Conservation (phyloP, 345 rosid genomes). For the Ceriops zippeliana region DNA sequence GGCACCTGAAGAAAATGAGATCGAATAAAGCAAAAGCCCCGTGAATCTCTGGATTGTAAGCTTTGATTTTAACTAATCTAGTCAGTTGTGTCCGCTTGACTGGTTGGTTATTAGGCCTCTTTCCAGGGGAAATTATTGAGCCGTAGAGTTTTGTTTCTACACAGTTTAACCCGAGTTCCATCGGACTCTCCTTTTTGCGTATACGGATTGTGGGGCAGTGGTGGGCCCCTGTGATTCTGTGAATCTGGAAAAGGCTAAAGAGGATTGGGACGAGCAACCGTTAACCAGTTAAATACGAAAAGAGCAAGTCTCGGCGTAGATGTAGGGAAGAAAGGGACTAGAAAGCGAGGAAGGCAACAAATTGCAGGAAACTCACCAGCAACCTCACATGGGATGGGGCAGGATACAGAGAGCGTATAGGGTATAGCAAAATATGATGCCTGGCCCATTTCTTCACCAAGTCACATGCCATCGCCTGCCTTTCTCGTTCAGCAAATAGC, state of each 20-base stretch:
- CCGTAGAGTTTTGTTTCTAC: too few relatives aligned
- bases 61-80: too few relatives aligned
- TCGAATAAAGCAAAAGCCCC: background rate
- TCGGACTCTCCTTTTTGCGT: too few relatives aligned
- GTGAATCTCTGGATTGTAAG: too few relatives aligned
- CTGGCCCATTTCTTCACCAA: background rate
- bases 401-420: background rate
- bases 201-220: background rate
- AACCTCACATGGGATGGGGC: background rate
- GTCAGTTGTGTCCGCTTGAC: too few relatives aligned
- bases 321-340: conserved; percentile 20
- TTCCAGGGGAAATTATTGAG: too few relatives aligned
- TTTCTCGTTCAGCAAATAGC: background rate
- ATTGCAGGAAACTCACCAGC: background rate
- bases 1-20: background rate
- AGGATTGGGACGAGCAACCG: background rate
- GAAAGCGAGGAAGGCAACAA: background rate
- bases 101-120: too few relatives aligned
- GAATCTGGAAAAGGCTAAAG: conserved; percentile 11
- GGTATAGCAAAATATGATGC: background rate
- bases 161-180: too few relatives aligned
- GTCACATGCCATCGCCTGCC: background rate
- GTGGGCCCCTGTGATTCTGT: conserved; percentile 8
- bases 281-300: background rate
- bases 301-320: conserved; percentile 27